Percentiles rank a stretch among this genome's conserved stretches.
phyloP scores from a whole-genome alignment of 106 monocot genomes.

The Iris macrosiphon region DNA sequence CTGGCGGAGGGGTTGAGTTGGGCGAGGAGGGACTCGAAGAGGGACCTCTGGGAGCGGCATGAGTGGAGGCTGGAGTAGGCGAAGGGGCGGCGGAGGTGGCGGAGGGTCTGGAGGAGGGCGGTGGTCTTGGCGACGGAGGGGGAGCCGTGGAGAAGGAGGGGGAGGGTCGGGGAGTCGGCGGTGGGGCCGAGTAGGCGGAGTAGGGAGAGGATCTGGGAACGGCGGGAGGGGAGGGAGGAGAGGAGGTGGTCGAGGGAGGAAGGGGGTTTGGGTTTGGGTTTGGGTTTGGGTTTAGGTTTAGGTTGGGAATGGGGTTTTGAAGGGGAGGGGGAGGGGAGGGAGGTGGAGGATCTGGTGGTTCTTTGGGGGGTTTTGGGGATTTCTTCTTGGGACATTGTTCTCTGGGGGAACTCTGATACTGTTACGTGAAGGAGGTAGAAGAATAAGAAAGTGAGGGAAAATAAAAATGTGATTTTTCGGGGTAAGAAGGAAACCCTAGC shows the following conservation, averaged over 20 bases:
- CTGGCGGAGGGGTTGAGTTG: constrained; percentile 51
- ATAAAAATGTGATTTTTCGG: too few species aligned
- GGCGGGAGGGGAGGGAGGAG: constrained; percentile 35
- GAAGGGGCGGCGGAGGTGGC: constrained; percentile 53
- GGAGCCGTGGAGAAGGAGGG: constrained; percentile 67
- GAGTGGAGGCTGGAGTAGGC: constrained; percentile 61
- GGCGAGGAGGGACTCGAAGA: constrained; percentile 59
- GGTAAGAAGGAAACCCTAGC: too few species aligned
- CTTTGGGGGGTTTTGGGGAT: constrained; percentile 8
- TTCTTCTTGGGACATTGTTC: too few species aligned
- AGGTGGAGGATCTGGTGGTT: constrained; percentile 15
- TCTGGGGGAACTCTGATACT: too few species aligned
- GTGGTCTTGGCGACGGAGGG: constrained; percentile 74
- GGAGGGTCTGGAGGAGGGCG: constrained; percentile 47
- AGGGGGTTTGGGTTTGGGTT: background rate
- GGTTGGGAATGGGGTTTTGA: background rate
- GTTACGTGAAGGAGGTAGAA: too few species aligned
- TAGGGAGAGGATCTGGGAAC: constrained; percentile 30
- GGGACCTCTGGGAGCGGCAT: constrained; percentile 40
- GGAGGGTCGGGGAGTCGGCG: constrained; percentile 51
- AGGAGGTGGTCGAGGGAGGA: constrained; percentile 15
- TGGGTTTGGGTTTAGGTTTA: background rate
- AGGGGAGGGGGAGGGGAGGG: background rate
- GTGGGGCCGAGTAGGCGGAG: constrained; percentile 46
- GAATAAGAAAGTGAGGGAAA: too few species aligned